These are phyloP conservation scores for Phaeotremella skinneri DNA, from an alignment of 768 basidiomycete species.

Conservation along the genomic window DNA sequence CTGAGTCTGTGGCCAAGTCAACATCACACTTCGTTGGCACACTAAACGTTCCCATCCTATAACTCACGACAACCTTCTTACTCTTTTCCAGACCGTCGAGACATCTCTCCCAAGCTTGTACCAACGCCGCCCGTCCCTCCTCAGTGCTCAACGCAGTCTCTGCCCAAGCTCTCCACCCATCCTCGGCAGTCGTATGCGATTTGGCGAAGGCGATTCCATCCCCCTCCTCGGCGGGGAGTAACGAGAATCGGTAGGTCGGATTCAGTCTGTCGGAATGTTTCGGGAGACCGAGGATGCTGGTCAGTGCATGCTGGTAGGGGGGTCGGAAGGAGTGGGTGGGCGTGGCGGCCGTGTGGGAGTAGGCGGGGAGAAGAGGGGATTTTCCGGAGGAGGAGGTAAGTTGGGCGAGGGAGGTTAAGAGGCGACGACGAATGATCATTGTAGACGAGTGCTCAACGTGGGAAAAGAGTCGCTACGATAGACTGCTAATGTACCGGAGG, in stretches of 20 bases:
- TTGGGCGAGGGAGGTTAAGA: background rate
- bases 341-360: conserved; percentile 2
- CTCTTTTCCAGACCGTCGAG: conserved; percentile 11
- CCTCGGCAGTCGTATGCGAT: background rate
- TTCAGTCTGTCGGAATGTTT: conserved; percentile 9
- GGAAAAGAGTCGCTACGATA: too few relatives aligned
- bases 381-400: background rate
- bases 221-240: conserved; percentile 14
- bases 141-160: background rate
- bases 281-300: background rate
- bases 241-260: background rate
- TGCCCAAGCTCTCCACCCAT: conserved; percentile 8
- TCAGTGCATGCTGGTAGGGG: background rate
- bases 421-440: background rate
- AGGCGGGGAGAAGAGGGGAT: conserved; percentile 7
- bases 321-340: background rate
- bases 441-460: background rate
- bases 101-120: background rate
- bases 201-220: too few relatives aligned
- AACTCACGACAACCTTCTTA: conserved; percentile 13
- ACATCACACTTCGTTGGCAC: background rate
- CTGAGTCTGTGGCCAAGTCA: conserved; percentile 24
- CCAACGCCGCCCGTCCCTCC: background rate
- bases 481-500: too few relatives aligned
- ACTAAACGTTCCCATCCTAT: background rate